phyloP scores from a whole-genome alignment of 495 filamentous ascomycete genomes.

The Penicillium psychrofluorescens region DNA sequence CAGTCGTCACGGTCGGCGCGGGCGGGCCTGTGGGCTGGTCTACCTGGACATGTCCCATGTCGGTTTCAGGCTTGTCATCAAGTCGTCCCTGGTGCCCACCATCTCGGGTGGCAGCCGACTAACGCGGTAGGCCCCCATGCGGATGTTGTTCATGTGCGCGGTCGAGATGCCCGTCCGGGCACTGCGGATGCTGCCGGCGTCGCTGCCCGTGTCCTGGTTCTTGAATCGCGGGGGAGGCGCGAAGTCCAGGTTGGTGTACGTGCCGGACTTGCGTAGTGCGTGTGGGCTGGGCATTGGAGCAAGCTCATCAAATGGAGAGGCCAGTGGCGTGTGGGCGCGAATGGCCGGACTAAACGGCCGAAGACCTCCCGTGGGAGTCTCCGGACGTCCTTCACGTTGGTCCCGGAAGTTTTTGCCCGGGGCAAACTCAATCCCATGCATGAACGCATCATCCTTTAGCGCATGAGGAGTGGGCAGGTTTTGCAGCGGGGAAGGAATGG shows the following conservation, averaged over 20 bases:
- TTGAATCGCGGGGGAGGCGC: slow-evolving; percentile 86
- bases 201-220: slow-evolving; percentile 63
- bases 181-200: slow-evolving; percentile 85
- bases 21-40: slow-evolving; percentile 1
- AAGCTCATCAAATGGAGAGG: slow-evolving; percentile 81
- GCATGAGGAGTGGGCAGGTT: slow-evolving; percentile 80
- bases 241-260: slow-evolving; percentile 88
- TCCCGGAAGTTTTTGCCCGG: slow-evolving; percentile 66
- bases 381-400: slow-evolving; percentile 63
- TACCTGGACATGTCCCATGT: slow-evolving; percentile 59
- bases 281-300: slow-evolving; percentile 84
- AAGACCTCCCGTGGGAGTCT: slow-evolving; percentile 71
- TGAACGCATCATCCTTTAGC: slow-evolving; percentile 75
- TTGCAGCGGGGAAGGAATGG: slow-evolving; percentile 66
- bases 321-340: slow-evolving; percentile 67
- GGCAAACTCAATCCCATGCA: slow-evolving; percentile 76
- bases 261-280: slow-evolving; percentile 77
- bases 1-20: slow-evolving; percentile 20
- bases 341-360: slow-evolving; percentile 66
- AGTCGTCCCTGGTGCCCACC: slow-evolving; percentile 72
- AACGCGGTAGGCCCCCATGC: slow-evolving; percentile 82
- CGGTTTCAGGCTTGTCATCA: slow-evolving; percentile 66
- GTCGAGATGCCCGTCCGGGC: slow-evolving; percentile 72
- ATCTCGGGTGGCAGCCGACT: slow-evolving; percentile 76
- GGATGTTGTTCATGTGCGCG: slow-evolving; percentile 66